Evolutionary conservation across 441 rosid species (phyloP).

Genomic region (Adansonia madagascariensis): DNA sequence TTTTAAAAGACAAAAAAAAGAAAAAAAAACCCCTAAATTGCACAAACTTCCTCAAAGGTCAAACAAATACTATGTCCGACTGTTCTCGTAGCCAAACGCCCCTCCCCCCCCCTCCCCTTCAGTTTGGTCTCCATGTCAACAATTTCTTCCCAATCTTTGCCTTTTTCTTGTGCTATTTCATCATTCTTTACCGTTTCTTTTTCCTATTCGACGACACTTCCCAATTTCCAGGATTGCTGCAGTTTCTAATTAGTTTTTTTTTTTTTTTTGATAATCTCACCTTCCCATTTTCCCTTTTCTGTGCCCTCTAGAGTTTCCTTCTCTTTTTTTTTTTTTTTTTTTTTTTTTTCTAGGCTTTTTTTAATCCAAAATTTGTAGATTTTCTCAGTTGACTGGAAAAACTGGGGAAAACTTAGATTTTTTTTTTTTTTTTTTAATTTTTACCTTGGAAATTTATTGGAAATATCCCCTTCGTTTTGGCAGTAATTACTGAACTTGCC

Average conservation of each 20-base stretch:
- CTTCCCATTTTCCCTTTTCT: background rate
- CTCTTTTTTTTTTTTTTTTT: background rate
- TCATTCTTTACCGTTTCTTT: background rate
- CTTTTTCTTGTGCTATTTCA: background rate
- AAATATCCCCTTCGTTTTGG: constrained; percentile 10
- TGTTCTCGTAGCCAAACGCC: too few relatives aligned
- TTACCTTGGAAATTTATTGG: background rate
- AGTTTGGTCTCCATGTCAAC: too few relatives aligned
- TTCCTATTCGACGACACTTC: background rate
- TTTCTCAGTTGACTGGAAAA: background rate
- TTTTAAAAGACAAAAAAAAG: too few relatives aligned
- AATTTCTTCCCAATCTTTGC: background rate
- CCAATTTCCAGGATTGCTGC: constrained; percentile 11
- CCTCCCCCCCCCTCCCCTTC: too few relatives aligned
- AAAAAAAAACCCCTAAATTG: too few relatives aligned
- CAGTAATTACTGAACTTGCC: background rate
- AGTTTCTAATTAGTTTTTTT: constrained; percentile 13
- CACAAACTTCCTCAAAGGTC: too few relatives aligned
- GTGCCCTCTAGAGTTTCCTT: background rate
- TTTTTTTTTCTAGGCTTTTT: background rate
- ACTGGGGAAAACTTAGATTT: background rate
- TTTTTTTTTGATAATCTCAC: background rate
- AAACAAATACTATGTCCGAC: too few relatives aligned
- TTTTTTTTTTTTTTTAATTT: background rate
- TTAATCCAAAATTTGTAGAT: background rate